A percentile compares a stretch with the other conserved stretches of the same genome.
phyloP scores from a whole-genome alignment of 495 filamentous ascomycete genomes.

The Xeromyces bisporus region DNA sequence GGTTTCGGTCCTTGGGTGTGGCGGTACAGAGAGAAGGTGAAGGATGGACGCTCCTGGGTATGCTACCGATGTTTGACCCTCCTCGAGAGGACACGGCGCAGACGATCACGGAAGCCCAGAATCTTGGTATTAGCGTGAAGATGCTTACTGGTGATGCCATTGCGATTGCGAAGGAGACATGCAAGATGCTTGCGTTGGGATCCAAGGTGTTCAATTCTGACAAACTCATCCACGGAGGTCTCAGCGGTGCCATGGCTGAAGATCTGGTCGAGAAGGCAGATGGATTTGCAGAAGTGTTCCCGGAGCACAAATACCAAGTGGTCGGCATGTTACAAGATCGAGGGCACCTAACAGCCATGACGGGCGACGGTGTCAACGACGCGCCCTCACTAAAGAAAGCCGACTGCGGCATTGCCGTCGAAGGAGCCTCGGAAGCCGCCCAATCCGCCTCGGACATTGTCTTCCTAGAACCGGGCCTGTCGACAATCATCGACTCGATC shows the following conservation, averaged over 20 bases:
- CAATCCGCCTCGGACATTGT: slow-evolving; percentile 62
- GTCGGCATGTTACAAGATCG: slow-evolving; percentile 94
- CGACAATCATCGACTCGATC: slow-evolving; percentile 57
- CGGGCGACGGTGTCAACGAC: slow-evolving; percentile 95
- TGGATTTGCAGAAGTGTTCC: slow-evolving; percentile 78
- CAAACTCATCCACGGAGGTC: slow-evolving; percentile 51
- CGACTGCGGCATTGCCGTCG: slow-evolving; percentile 58
- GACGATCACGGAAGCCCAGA: slow-evolving; percentile 55
- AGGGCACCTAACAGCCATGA: slow-evolving; percentile 95
- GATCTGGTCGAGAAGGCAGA: slow-evolving; percentile 58
- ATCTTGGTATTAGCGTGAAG: slow-evolving; percentile 55
- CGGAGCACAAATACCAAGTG: slow-evolving; percentile 95
- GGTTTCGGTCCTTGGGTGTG: slow-evolving; percentile 60
- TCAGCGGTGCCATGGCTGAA: slow-evolving; percentile 50
- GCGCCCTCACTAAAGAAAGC: slow-evolving; percentile 93
- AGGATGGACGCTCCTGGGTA: slow-evolving; percentile 48
- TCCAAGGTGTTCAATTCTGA: slow-evolving; percentile 63
- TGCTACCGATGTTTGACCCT: slow-evolving; percentile 63
- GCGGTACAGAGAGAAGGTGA: slow-evolving; percentile 45
- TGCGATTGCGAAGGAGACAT: slow-evolving; percentile 61
- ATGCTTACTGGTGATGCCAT: slow-evolving; percentile 65
- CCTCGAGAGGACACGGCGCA: slow-evolving; percentile 61
- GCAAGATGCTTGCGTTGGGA: slow-evolving; percentile 59
- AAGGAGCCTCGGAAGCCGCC: slow-evolving; percentile 57
- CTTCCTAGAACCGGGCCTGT: slow-evolving; percentile 57